Evolutionary conservation across 768 basidiomycete genomes (phyloP), one percentile per base, ranked within the genome.

Genomic region (Candolleomyces efflorescens): DNA sequence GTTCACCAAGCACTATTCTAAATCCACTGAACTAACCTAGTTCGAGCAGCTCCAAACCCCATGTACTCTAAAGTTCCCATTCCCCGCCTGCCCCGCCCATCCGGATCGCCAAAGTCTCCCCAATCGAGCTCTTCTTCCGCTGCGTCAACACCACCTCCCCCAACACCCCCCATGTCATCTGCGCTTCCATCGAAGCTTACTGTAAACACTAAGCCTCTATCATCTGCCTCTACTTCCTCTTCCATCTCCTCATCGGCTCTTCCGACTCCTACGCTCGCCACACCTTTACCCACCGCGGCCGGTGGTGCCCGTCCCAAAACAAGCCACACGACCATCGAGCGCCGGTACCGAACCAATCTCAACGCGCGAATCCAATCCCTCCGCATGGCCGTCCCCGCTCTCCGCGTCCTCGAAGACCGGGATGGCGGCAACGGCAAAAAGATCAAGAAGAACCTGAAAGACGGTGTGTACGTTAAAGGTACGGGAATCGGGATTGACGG

Each of bases 291-390:
- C 22, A 58, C 67, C 44, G 59, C 63, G 18, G 45, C 64, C 22
- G 45, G 61, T 18, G 45, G 61, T 18, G 59, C 71, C 1, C 80
- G 87, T 1, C 83, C 87, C n/a, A 94, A 93, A 73, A 93, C 92
- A 0, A 89, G 87, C 63, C 92, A 94, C 67, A 94, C 92, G 3
- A 92, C 91, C 20, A 93, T 94, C 59, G 92, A 94, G 71, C 82
- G 92, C 10, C 82, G 92, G 43, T 94, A 94, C 69, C 86, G 92
- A 56, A 93, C 92, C 1, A 94, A 94, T 67, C 78, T 94, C 46
- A 94, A 94, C 63, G 88, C 90, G 0, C 87, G 92, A 50, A 93
- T 94, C 32, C 87, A 89, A 59, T 85, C 84, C 54, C 76, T 94
- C 49, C 86, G 89, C 59, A 82, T 85, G 65, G 85, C 92, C 12